Base-by-base conservation (phyloP, 345 rosid genomes). In the Erysimum cheiranthoides region DNA sequence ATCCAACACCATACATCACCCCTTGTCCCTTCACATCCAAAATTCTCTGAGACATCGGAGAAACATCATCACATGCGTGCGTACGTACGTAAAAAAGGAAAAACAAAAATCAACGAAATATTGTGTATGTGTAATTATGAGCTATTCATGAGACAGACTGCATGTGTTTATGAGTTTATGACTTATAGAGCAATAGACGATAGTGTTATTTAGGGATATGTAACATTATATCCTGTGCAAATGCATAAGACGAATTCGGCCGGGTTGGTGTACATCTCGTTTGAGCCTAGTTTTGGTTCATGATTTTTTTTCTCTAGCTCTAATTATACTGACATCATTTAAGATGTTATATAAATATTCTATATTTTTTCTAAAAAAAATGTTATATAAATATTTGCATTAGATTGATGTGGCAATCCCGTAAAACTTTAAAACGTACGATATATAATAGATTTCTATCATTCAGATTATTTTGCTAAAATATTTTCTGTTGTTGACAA, bases 21-120 rank as follows among this genome's bases (percentile, higher is more conserved):
- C 51, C 25, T 21, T 21, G 25, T 21, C 25, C 25, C 6, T 72
- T 61, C 50, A 11, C 68, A 38, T 34, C 31, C 5, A 50, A 65
- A 32, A 11, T 43, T 66, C 31, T 34, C 8, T 66, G 18, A 17
- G 5, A 34, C 58, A 65, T 65, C 11, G 30, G 17, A 31, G 56
- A 46, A 65, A 31, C 70, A 47, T 49, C 43, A 46, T 65, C 70
- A 40, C 66, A 61, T n/a, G n/a, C n/a, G n/a, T n/a, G n/a, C n/a
- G n/a, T n/a, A n/a, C 16, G n/a, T 36, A 5, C 11, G 27, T 25
- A 21, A 3, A 25, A 61, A 13, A 57, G 32, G 45, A 59, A 39
- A 25, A 11, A 5, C 5, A 60, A 11, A 38, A 18, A 10, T 6
- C 3, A 5, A 11, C 18, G 31, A 38, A 10, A n/a, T 34, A 8